phyloP scores from a whole-genome alignment of 176 grass and related monocot genomes.

The Eleusine indica region DNA sequence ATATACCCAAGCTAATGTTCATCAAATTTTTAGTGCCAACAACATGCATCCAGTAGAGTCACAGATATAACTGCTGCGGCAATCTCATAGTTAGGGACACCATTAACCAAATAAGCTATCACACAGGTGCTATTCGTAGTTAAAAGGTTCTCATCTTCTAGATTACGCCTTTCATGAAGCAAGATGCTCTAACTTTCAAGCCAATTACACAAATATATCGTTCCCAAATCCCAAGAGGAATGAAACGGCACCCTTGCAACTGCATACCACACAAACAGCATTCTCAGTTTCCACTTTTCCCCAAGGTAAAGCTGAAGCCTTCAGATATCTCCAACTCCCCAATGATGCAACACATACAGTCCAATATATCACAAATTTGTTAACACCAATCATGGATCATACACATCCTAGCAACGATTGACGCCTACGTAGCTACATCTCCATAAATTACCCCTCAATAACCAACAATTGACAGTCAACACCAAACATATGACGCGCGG shows the following conservation, averaged over 20 bases:
- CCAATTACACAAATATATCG: neutral
- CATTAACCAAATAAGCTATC: neutral
- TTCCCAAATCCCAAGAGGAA: neutral
- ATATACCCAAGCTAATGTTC: neutral
- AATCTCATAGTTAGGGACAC: neutral
- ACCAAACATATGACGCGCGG: neutral
- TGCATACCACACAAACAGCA: neutral
- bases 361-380: neutral
- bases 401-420: neutral
- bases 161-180: neutral
- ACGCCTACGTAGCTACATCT: neutral
- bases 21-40: conserved; percentile 13
- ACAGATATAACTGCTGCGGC: neutral
- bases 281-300: neutral
- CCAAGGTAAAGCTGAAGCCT: neutral
- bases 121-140: neutral
- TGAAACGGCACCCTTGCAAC: neutral
- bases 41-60: neutral
- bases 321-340: neutral
- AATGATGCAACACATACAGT: neutral
- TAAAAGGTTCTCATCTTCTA: too few relatives aligned
- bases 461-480: neutral
- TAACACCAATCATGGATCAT: neutral
- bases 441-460: neutral
- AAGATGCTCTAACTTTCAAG: neutral